These are phyloP conservation scores for Leptomonas pyrrhocoris DNA, from an alignment of 208 protist genomes.

Conservation along the genomic window DNA sequence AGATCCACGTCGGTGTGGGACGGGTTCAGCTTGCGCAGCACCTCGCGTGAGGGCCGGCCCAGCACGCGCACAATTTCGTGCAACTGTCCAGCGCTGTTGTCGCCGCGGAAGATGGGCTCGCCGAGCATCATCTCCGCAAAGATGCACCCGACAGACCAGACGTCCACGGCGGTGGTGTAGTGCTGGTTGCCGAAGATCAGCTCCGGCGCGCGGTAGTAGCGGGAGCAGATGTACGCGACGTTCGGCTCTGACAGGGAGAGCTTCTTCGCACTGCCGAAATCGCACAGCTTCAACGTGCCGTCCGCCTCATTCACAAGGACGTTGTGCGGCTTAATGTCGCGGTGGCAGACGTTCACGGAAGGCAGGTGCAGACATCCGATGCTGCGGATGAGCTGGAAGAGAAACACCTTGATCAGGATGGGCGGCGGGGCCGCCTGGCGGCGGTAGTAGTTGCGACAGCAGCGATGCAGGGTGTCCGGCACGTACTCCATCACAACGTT, in stretches of 20 bases:
- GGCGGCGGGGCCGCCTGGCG: conserved; percentile 69
- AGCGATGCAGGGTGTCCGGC: conserved; percentile 97
- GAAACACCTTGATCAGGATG: conserved; percentile 84
- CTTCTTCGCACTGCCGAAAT: conserved; percentile 99
- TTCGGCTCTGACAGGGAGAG: conserved; percentile 97
- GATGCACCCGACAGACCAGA: conserved; percentile 99
- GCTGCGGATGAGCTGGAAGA: conserved; percentile 89
- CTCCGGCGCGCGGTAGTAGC: conserved; percentile 99
- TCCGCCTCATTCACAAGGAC: conserved; percentile 98
- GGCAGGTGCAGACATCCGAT: conserved; percentile 97
- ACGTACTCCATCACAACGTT: conserved; percentile 99
- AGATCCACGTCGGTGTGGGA: conserved; percentile 52
- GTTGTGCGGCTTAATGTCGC: conserved; percentile 99
- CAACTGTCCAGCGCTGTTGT: conserved; percentile 98
- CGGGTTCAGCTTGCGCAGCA: conserved; percentile 75
- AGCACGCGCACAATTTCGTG: conserved; percentile 97
- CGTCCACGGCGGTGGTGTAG: conserved; percentile 99
- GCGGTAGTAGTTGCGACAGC: conserved; percentile 95
- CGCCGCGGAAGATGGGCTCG: conserved; percentile 99
- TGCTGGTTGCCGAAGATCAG: conserved; percentile 98
- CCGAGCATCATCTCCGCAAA: conserved; percentile 99
- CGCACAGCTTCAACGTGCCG: conserved; percentile 96
- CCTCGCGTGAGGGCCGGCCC: conserved; percentile 90
- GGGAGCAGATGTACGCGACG: conserved; percentile 99
- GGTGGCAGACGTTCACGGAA: conserved; percentile 93